Evolutionary conservation across 768 basidiomycete species (phyloP), one percentile per base, ranked within the genome.

Genomic region (Rhizopogon vesiculosus): DNA sequence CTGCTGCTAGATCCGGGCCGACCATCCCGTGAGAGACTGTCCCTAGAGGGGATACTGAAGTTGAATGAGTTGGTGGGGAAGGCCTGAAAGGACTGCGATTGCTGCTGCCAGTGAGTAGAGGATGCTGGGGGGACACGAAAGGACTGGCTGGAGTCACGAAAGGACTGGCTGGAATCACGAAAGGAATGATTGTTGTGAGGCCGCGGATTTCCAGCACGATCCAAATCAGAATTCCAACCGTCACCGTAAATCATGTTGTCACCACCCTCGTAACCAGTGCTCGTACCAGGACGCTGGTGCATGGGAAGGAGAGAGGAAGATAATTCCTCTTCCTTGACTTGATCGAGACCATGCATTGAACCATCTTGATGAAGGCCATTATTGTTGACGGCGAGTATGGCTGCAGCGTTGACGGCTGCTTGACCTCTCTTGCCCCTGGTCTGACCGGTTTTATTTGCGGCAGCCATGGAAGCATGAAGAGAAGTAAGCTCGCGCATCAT

Each of bases 401-500:
- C 45, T 9, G 64, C 43, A 10, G 63, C 53, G 39, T 29, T 56
- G 52, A 61, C 42, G 7, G 69, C 33, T 5, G 66, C 51, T 54
- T 71, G 67, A n/a, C 62, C 62, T 43, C 78, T 69, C 58, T 80
- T 78, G 40, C 67, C 69, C 19, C 78, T 72, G 1, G 69, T 2
- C 56, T 66, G 65, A 55, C 71, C 66, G 39, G 67, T 63, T 63
- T 79, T 78, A 62, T 71, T 73, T 50, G 76, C 74, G 31, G 78
- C 77, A 12, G 87, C 85, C 83, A 95, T 93, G 56, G 78, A 79
- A 42, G 91, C 89, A 62, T 95, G 92, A 45, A 95, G 79, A 5
- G 82, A 79, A 48, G 89, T 89, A 58, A 95, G 83, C 56, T 92
- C 88, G 61, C 89, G 85, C 90, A 94, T 93, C 91, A 93, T 93